Percentiles rank a stretch among this genome's conserved stretches.
phyloP scores from a whole-genome alignment of 257 asterid species.

The Lithospermum erythrorhizon region DNA sequence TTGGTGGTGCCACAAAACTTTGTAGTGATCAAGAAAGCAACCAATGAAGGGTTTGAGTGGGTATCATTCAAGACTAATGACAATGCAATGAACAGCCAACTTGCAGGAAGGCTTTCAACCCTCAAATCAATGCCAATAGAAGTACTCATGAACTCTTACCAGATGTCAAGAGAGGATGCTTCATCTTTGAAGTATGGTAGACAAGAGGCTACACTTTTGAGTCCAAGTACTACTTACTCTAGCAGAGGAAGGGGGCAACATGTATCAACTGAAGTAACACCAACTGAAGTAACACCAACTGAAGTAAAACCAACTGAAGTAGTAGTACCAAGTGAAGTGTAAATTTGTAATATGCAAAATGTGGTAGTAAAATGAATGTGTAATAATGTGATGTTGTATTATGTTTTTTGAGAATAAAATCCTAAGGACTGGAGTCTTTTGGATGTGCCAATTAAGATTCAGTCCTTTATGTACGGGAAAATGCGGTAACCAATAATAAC shows the following conservation, averaged over 20 bases:
- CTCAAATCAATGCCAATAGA: conserved; percentile 47
- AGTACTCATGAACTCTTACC: conserved; percentile 39
- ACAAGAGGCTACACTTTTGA: conserved; percentile 32
- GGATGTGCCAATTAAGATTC: neutral
- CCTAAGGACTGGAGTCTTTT: neutral
- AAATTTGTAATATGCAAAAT: neutral
- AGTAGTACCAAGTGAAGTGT: neutral
- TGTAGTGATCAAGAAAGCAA: conserved; percentile 39
- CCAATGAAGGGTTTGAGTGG: conserved; percentile 48
- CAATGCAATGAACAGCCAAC: conserved; percentile 32
- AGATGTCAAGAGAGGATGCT: conserved; percentile 37
- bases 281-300: no score
- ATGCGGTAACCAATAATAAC: neutral
- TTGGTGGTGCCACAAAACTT: conserved; percentile 53
- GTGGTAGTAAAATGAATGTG: neutral
- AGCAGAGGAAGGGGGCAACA: neutral
- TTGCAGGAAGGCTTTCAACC: conserved; percentile 53
- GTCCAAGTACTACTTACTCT: conserved; percentile 7
- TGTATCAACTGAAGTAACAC: no score
- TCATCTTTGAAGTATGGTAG: conserved; percentile 42
- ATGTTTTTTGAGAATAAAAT: neutral
- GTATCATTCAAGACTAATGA: conserved; percentile 53
- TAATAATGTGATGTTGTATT: neutral
- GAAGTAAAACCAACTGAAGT: no score
- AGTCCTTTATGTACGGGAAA: neutral